Conservation (phyloP, 345 rosid genomes). For the Aegle marmelos region DNA sequence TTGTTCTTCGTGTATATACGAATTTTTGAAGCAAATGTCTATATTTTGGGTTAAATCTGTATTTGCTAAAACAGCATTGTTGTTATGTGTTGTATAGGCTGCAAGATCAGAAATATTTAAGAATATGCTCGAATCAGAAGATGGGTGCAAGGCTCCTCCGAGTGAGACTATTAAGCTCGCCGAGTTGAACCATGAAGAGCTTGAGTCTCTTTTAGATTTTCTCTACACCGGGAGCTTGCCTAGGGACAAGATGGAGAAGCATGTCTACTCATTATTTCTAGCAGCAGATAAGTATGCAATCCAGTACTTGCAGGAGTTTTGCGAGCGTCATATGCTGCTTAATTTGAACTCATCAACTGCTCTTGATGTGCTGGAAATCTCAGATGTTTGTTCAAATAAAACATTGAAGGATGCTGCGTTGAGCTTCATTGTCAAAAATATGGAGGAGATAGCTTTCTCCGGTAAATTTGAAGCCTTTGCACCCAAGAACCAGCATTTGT, state of each 20-base stretch:
- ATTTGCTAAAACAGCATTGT: neutral
- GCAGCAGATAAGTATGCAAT: constrained; percentile 84
- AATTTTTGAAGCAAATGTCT: no score
- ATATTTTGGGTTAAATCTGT: neutral
- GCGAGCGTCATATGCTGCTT: constrained; percentile 54
- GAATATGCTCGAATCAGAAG: constrained; percentile 70
- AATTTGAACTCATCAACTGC: constrained; percentile 45
- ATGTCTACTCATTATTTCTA: constrained; percentile 48
- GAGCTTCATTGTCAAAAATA: constrained; percentile 53
- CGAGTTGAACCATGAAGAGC: constrained; percentile 59
- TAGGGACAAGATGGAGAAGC: constrained; percentile 45
- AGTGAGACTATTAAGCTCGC: constrained; percentile 47
- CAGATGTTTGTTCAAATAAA: constrained; percentile 52
- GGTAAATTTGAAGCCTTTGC: constrained; percentile 59
- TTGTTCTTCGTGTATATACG: neutral
- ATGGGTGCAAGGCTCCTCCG: constrained; percentile 59
- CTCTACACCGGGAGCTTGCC: constrained; percentile 67
- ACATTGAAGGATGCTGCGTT: constrained; percentile 49
- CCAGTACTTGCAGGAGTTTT: constrained; percentile 50
- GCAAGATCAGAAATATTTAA: constrained; percentile 80
- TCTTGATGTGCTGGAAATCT: constrained; percentile 62
- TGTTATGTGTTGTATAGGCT: constrained; percentile 38
- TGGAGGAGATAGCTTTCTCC: constrained; percentile 59
- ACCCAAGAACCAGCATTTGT: constrained; percentile 50
- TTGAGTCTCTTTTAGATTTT: constrained; percentile 71